Evolutionary conservation across 345 rosid genomes (phyloP).

Genomic region (Brassica rapa): DNA sequence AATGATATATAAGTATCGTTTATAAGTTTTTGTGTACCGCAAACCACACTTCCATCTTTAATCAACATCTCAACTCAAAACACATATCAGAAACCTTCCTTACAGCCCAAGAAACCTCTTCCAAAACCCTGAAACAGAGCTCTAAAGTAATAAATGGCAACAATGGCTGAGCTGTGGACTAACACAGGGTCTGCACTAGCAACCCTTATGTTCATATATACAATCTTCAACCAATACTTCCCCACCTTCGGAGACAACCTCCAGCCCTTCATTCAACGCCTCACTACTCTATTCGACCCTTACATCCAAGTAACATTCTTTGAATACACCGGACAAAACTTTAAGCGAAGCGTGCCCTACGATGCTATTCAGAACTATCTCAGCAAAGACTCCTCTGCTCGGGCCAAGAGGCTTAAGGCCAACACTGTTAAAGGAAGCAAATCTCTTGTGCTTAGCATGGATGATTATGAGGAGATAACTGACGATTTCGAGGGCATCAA

Average conservation of each 20-base stretch:
- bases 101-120: neutral
- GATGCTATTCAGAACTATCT: constrained; percentile 48
- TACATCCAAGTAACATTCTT: constrained; percentile 49
- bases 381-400: constrained; percentile 35
- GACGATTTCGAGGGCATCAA: constrained; percentile 48
- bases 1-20: neutral
- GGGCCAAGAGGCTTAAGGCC: constrained; percentile 56
- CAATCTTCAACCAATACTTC: constrained; percentile 36
- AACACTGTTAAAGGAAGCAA: constrained; percentile 42
- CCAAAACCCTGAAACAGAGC: neutral
- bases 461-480: constrained; percentile 46
- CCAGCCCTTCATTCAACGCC: constrained; percentile 19
- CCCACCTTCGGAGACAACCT: constrained; percentile 34
- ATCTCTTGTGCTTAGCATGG: constrained; percentile 49
- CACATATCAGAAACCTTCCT: neutral
- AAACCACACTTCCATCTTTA: neutral
- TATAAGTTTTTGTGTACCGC: neutral
- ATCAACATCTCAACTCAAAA: neutral
- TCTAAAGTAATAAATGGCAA: neutral
- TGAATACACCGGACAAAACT: constrained; percentile 43
- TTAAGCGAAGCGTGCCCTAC: constrained; percentile 44
- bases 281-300: constrained; percentile 37
- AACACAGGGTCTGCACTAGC: constrained; percentile 37
- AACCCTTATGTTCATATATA: constrained; percentile 36
- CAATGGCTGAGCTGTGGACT: constrained; percentile 32